Evolutionary conservation across 176 grass and related monocot species (phyloP).

Genomic region (Guadua angustifolia): DNA sequence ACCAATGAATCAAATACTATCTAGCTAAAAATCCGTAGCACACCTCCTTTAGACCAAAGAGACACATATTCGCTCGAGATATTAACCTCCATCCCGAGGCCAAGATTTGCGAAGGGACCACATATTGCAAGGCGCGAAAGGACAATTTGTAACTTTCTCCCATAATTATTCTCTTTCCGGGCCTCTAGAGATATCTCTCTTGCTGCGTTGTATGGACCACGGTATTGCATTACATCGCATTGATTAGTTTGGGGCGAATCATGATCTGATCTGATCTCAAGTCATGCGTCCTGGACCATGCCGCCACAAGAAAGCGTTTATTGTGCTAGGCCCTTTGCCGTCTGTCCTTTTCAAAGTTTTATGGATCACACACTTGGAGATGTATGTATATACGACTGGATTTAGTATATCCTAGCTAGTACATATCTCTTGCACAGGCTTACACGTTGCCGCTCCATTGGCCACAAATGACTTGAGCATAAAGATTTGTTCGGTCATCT

Average conservation of each 20-base stretch:
- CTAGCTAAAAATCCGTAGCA: too few species aligned
- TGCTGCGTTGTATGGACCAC: constrained; percentile 31
- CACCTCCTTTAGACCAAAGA: too few species aligned
- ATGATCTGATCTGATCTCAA: constrained; percentile 15
- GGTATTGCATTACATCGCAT: neutral
- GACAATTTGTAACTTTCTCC: neutral
- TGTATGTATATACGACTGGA: neutral
- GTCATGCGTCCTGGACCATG: constrained; percentile 9
- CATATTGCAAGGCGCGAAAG: neutral
- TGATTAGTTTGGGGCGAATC: constrained; percentile 31
- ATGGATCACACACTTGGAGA: neutral
- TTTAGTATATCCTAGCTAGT: neutral
- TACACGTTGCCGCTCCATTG: neutral
- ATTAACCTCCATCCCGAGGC: neutral
- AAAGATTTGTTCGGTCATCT: neutral
- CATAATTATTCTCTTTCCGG: neutral
- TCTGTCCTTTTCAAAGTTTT: constrained; percentile 2
- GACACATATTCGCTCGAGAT: too few species aligned
- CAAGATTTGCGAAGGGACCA: neutral
- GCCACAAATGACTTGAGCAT: neutral
- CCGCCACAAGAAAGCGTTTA: neutral
- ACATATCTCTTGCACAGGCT: neutral
- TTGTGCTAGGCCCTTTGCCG: neutral
- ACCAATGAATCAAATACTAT: too few species aligned
- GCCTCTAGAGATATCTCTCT: neutral